Conservation (phyloP, 148 eudicot genomes). For the Fagopyrum esculentum region DNA sequence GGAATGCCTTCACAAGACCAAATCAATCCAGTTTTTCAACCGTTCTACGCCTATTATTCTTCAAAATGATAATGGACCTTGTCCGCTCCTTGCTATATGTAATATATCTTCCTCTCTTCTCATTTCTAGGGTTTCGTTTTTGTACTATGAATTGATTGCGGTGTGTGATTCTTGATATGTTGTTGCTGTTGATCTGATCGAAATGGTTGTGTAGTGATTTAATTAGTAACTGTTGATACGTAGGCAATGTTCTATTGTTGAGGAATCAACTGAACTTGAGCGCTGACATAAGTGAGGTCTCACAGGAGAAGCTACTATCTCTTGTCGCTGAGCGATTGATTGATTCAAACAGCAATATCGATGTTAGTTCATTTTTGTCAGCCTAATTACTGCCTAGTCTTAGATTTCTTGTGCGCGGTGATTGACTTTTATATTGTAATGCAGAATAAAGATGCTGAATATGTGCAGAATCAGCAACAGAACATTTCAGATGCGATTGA, state of each 20-base stretch:
- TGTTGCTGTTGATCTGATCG: neutral
- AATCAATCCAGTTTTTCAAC: slow-evolving; percentile 59
- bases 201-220: neutral
- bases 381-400: neutral
- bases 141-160: neutral
- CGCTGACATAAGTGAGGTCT: slow-evolving; percentile 64
- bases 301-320: slow-evolving; percentile 89
- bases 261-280: slow-evolving; percentile 70
- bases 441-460: slow-evolving; percentile 84
- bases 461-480: slow-evolving; percentile 77
- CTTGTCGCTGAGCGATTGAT: slow-evolving; percentile 86
- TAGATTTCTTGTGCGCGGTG: neutral
- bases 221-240: neutral
- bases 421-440: slow-evolving; percentile 17
- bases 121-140: slow-evolving; percentile 32
- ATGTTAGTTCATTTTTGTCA: slow-evolving; percentile 33
- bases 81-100: slow-evolving; percentile 96
- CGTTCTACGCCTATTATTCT: slow-evolving; percentile 68
- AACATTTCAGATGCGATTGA: slow-evolving; percentile 91
- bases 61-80: slow-evolving; percentile 96
- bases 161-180: neutral
- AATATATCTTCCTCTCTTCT: slow-evolving; percentile 15
- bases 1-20: slow-evolving; percentile 63
- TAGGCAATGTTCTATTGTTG: slow-evolving; percentile 83
- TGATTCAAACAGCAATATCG: slow-evolving; percentile 70